These are phyloP conservation scores for Arthroderma uncinatum DNA, from an alignment of 2,329 filamentous ascomycete species.

Conservation along the genomic window DNA sequence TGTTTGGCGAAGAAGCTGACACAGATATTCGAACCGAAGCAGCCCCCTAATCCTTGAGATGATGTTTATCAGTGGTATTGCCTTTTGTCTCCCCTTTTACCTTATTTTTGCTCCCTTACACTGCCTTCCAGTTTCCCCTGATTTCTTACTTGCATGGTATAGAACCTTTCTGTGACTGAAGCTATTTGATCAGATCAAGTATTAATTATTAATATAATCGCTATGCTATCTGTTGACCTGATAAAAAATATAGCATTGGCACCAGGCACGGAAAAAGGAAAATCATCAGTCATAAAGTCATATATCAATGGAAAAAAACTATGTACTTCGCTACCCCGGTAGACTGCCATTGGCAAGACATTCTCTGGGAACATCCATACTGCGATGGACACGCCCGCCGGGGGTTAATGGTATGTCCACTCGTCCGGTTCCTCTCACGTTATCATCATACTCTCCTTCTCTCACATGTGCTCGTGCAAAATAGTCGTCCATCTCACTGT, in stretches of 20 bases:
- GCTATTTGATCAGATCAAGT: not conserved
- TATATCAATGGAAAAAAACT: not conserved
- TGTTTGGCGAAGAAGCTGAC: no score
- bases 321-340: not conserved
- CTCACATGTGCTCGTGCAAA: slow-evolving; percentile 61
- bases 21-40: no score
- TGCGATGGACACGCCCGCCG: slow-evolving; percentile 50
- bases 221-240: not conserved
- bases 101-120: no score
- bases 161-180: no score
- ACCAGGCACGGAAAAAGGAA: not conserved
- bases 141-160: no score
- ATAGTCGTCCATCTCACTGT: slow-evolving; percentile 60
- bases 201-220: not conserved
- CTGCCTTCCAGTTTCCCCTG: no score
- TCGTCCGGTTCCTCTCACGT: slow-evolving; percentile 29
- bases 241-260: not conserved
- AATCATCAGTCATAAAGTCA: not conserved
- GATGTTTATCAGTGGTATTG: no score
- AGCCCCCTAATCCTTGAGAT: no score
- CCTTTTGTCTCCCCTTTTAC: no score
- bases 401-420: slow-evolving; percentile 53
- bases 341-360: slow-evolving; percentile 31
- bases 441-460: slow-evolving; percentile 37
- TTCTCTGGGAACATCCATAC: slow-evolving; percentile 52